Conservation (phyloP, 2,329 filamentous ascomycete genomes). For the Trichoderma koningiopsis region DNA sequence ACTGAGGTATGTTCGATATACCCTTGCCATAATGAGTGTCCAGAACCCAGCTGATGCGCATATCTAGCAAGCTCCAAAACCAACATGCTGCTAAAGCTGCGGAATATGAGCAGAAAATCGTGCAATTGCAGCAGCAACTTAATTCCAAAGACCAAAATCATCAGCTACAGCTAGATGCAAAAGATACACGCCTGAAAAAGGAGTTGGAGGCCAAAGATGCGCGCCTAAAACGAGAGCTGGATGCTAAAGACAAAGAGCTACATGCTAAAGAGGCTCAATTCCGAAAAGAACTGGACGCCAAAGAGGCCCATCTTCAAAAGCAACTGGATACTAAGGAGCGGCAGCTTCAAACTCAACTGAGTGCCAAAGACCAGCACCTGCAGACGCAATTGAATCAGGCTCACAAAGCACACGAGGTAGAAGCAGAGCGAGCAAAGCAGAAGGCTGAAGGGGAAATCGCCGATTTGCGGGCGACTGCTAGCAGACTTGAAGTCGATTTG, state of each 20-base stretch:
- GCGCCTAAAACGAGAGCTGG: slow-evolving; percentile 37
- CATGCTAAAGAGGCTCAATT: background rate
- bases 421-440: slow-evolving; percentile 51
- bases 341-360: slow-evolving; percentile 23
- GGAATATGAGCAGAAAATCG: slow-evolving; percentile 32
- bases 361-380: slow-evolving; percentile 34
- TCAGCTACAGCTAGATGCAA: background rate
- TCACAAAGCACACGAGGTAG: slow-evolving; percentile 51
- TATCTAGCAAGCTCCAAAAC: slow-evolving; percentile 36
- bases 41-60: slow-evolving; percentile 24
- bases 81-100: slow-evolving; percentile 36
- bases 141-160: background rate
- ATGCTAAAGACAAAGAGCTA: background rate
- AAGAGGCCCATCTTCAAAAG: slow-evolving; percentile 37
- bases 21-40: slow-evolving; percentile 2
- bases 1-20: slow-evolving; percentile 47
- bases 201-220: slow-evolving; percentile 30
- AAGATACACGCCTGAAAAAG: background rate
- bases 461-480: slow-evolving; percentile 63
- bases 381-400: slow-evolving; percentile 37
- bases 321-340: slow-evolving; percentile 29
- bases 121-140: slow-evolving; percentile 28
- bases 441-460: slow-evolving; percentile 62
- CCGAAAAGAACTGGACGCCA: slow-evolving; percentile 14
- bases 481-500: slow-evolving; percentile 62